Percentiles rank a stretch among this genome's conserved stretches.
phyloP scores from a whole-genome alignment of 257 asterid species.

The Solanum ossicruentum region DNA sequence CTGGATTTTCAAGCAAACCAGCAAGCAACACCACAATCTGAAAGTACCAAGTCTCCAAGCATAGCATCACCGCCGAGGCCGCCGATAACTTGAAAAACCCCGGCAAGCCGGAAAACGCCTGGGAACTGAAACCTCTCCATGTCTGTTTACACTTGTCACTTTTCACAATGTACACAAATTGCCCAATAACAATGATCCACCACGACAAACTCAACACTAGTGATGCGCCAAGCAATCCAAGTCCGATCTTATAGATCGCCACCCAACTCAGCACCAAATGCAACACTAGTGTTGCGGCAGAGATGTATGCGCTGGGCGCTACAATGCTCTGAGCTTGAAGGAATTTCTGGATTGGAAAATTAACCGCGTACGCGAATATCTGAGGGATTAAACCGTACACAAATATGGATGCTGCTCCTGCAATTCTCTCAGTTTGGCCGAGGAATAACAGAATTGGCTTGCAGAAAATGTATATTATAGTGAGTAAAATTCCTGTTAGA shows the following conservation, averaged over 20 bases:
- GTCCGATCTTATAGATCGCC: background rate
- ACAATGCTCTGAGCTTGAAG: constrained; percentile 7
- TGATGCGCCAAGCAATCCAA: background rate
- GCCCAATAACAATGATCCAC: constrained; percentile 6
- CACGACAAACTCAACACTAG: background rate
- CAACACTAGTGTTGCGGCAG: background rate
- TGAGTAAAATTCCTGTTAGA: background rate
- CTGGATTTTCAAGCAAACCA: constrained; percentile 9
- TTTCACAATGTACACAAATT: background rate
- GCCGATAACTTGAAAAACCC: constrained; percentile 1
- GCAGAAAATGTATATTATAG: background rate
- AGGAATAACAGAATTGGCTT: background rate
- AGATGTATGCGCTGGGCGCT: constrained; percentile 3
- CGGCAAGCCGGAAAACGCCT: background rate
- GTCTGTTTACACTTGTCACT: constrained; percentile 1
- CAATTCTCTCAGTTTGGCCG: constrained; percentile 1
- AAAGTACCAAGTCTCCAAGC: constrained; percentile 7
- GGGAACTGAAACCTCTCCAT: background rate
- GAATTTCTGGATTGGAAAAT: constrained; percentile 3
- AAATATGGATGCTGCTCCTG: background rate
- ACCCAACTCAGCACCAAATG: background rate
- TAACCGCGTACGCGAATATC: background rate
- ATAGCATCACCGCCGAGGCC: constrained; percentile 3
- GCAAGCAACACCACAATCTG: constrained; percentile 4
- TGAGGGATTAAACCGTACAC: constrained; percentile 6